These are phyloP conservation scores for Colletotrichum higginsianum DNA, from an alignment of 2,329 filamentous ascomycete genomes.

Conservation along the genomic window DNA sequence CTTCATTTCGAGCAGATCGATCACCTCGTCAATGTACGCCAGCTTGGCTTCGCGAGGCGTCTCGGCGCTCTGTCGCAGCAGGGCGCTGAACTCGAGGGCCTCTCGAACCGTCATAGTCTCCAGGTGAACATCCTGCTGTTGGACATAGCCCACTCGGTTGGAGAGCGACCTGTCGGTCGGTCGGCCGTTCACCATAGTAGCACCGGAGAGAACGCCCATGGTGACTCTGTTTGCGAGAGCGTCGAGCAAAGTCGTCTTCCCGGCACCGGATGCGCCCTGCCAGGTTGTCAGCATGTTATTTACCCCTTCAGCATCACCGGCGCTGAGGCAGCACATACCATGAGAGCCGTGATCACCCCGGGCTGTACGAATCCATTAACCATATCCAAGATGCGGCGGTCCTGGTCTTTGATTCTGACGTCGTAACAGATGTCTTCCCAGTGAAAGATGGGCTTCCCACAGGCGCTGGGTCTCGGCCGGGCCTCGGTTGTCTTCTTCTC, in stretches of 20 bases:
- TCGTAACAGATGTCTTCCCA: slow-evolving; percentile 78
- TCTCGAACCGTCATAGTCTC: slow-evolving; percentile 79
- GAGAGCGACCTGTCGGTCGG: slow-evolving; percentile 78
- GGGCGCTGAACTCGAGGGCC: slow-evolving; percentile 76
- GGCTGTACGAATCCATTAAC: slow-evolving; percentile 86
- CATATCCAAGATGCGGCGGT: slow-evolving; percentile 76
- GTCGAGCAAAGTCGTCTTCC: slow-evolving; percentile 83
- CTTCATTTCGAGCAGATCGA: slow-evolving; percentile 57
- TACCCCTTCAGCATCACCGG: too few relatives aligned
- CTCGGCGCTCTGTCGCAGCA: slow-evolving; percentile 76
- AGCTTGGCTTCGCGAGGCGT: slow-evolving; percentile 56
- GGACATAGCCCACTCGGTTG: slow-evolving; percentile 79
- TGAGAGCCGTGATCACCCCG: slow-evolving; percentile 80
- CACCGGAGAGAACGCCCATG: slow-evolving; percentile 80
- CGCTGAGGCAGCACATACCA: slow-evolving; percentile 62
- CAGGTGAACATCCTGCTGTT: slow-evolving; percentile 81
- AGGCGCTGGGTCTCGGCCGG: slow-evolving; percentile 31
- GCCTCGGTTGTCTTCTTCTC: neutral
- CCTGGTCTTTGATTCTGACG: slow-evolving; percentile 75
- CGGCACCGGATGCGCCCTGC: slow-evolving; percentile 77
- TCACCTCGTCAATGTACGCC: slow-evolving; percentile 50
- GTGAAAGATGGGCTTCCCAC: slow-evolving; percentile 66
- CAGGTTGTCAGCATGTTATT: slow-evolving; percentile 41
- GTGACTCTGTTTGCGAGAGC: slow-evolving; percentile 80
- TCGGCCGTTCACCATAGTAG: slow-evolving; percentile 78